These are phyloP conservation scores for Ilyonectria mors-panacis DNA, from an alignment of 2,329 filamentous ascomycete genomes.

Conservation along the genomic window DNA sequence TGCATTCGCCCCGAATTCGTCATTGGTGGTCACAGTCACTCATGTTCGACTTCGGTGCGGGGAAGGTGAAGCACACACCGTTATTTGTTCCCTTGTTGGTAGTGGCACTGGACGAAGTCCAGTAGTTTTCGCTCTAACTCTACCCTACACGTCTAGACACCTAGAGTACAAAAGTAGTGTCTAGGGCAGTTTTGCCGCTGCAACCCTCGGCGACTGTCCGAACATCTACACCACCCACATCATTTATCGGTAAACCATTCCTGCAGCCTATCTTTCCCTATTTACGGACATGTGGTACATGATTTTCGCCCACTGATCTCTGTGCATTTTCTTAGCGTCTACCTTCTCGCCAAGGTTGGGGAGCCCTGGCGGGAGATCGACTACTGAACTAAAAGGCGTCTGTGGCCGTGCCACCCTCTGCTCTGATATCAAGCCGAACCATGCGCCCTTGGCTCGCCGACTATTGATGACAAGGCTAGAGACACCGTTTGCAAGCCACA, in stretches of 20 bases:
- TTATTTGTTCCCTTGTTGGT: constrained; percentile 10
- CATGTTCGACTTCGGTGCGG: constrained; percentile 7
- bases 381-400: background rate
- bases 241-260: constrained; percentile 2
- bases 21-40: background rate
- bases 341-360: background rate
- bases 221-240: constrained; percentile 13
- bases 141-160: background rate
- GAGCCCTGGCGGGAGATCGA: constrained; percentile 12
- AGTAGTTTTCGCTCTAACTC: constrained; percentile 10
- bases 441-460: constrained; percentile 1
- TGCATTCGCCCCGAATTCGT: background rate
- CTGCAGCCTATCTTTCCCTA: background rate
- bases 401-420: constrained; percentile 17
- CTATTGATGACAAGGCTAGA: background rate
- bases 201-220: constrained; percentile 23
- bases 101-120: constrained; percentile 1
- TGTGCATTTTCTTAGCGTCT: background rate
- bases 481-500: constrained; percentile 6
- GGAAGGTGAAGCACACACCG: constrained; percentile 19
- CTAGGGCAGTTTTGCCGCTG: background rate
- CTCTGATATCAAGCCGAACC: constrained; percentile 9
- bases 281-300: background rate
- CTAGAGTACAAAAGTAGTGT: background rate
- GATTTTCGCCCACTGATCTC: background rate